Percentiles rank a stretch among this genome's conserved stretches.
Evolutionary conservation across 805 yeast species (phyloP).

Genomic region (Tanozyma kutaoensis): DNA sequence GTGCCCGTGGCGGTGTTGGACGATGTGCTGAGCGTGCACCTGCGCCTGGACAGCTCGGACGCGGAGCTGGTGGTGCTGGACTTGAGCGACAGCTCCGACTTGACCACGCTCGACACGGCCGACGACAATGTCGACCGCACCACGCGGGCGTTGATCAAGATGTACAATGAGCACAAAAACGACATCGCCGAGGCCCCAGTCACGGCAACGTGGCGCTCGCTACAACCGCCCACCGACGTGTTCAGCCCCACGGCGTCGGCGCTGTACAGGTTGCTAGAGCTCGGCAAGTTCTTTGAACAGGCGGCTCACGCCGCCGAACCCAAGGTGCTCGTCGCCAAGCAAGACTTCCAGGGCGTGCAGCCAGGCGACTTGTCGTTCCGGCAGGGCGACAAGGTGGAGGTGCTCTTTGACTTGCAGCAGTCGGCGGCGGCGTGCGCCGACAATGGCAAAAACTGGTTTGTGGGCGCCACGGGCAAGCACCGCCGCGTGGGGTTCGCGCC

Average conservation of each 20-base stretch:
- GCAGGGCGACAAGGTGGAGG: constrained; percentile 18
- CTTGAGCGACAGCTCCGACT: no score
- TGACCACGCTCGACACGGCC: no score
- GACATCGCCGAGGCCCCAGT: constrained; percentile 18
- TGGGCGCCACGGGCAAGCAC: constrained; percentile 11
- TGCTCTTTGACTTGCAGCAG: constrained; percentile 17
- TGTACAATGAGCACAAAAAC: constrained; percentile 22
- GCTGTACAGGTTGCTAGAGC: constrained; percentile 13
- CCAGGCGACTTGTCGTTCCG: constrained; percentile 25
- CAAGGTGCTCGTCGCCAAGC: constrained; percentile 6
- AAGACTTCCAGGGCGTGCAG: constrained; percentile 16
- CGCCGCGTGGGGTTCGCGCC: constrained; percentile 25
- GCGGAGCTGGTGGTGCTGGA: no score
- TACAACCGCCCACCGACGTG: constrained; percentile 2
- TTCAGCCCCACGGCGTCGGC: constrained; percentile 9
- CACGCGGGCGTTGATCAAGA: constrained; percentile 9
- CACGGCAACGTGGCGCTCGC: constrained; percentile 1
- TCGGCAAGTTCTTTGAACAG: constrained; percentile 10
- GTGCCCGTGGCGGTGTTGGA: no score
- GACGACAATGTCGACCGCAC: no score
- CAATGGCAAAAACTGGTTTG: constrained; percentile 16
- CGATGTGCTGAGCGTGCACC: no score
- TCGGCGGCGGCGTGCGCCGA: constrained; percentile 8
- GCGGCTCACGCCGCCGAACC: constrained; percentile 4
- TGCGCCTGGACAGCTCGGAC: no score